Conservation (phyloP, 2,329 filamentous ascomycete genomes). For the Ceratocystis cacaofunesta region DNA sequence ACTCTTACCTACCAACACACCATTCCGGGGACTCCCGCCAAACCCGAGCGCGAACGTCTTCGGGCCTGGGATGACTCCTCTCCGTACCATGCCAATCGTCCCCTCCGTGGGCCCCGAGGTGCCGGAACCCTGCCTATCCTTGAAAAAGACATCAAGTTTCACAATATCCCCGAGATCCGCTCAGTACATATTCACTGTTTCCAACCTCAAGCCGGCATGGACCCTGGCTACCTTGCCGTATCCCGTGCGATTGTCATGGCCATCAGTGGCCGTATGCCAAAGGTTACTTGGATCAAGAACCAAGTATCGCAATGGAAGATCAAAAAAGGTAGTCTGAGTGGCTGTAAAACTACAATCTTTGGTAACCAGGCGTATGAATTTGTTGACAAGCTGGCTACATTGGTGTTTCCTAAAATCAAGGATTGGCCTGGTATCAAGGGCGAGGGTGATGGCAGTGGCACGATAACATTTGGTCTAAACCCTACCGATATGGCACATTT, state of each 20-base stretch:
- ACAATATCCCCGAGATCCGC: conserved; percentile 69
- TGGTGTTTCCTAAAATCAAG: conserved; percentile 90
- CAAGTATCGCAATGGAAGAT: conserved; percentile 65
- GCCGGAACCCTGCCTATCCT: conserved; percentile 52
- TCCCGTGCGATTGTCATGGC: conserved; percentile 73
- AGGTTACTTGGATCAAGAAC: conserved; percentile 52
- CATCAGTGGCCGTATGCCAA: conserved; percentile 63
- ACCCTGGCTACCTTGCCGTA: conserved; percentile 63
- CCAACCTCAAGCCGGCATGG: conserved; percentile 53
- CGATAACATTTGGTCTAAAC: conserved; percentile 68
- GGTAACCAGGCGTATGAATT: conserved; percentile 82
- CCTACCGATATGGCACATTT: conserved; percentile 67
- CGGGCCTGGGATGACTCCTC: conserved; percentile 79
- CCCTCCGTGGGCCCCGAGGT: conserved; percentile 70
- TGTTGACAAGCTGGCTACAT: conserved; percentile 72
- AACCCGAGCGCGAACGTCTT: conserved; percentile 47
- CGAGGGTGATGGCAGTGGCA: conserved; percentile 77
- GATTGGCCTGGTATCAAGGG: conserved; percentile 59
- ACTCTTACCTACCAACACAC: conserved; percentile 76
- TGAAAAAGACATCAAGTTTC: conserved; percentile 61
- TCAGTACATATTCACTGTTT: conserved; percentile 67
- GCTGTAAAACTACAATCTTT: conserved; percentile 61
- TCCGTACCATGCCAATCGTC: conserved; percentile 87
- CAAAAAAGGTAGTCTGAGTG: conserved; percentile 52
- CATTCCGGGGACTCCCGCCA: conserved; percentile 54